Evolutionary conservation across 805 yeast genomes (phyloP), one percentile per base, ranked within the genome.

Genomic region (Candida suzukii): DNA sequence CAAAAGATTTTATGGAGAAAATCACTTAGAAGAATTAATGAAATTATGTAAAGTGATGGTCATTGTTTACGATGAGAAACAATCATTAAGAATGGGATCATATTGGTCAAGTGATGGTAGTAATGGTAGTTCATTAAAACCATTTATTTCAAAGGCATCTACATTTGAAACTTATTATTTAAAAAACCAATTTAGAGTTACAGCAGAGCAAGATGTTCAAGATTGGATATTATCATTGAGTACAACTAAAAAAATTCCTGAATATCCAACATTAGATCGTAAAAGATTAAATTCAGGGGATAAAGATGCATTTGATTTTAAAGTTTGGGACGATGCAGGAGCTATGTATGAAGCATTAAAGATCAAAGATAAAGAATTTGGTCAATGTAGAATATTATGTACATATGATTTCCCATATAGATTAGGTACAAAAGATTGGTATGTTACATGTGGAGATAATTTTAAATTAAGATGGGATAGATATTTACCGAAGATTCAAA

Each of bases 371-470:
- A 37, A 45, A 2, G 33, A 53, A 36, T 48, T 44, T 43, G 74
- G 74, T 2, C 73, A 68, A 46, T 66, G 70, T 35, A 56, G 75
- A 46, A 55, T 70, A 49, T 38, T 70, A 20, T 57, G 67, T 11
- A 70, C 75, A 1, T 70, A 70, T 48, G 75, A 70, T 47, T 70
- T 67, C 53, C 74, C 73, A 0, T 70, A 70, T 46, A 55, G 71
- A 41, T 47, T 70, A 13, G 73, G 69, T 32, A 69, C 66, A 9
- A 68, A 64, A 37, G 74, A 69, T 43, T 67, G 70, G 56, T 70
- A 49, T 46, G 75, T 70, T 13, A 56, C 62, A 3, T 67, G 72
- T 36, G 70, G 70, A 21, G 69, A 67, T 27, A 60, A 57, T 38
- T 70, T 70, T 48, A 66, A 63, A 40, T 54, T 70, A 16, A 61